Evolutionary conservation across 148 eudicot genomes (phyloP).

Genomic region (Polygonum maritimum): DNA sequence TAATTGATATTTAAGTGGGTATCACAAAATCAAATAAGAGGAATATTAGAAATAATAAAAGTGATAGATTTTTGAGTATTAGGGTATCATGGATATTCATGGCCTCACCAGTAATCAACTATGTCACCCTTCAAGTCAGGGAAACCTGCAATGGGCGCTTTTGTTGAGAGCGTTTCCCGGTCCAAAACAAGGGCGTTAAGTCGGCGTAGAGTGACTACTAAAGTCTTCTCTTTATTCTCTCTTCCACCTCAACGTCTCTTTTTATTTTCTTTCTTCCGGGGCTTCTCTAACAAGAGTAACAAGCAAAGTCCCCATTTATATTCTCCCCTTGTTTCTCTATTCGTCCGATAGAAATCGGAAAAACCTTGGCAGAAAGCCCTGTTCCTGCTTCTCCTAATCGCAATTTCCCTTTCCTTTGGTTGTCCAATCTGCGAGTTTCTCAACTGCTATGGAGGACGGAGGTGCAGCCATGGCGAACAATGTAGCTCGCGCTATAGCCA

Average conservation of each 20-base stretch:
- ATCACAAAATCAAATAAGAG: too few species aligned
- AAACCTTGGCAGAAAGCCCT: neutral
- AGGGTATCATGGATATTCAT: too few species aligned
- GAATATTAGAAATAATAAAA: too few species aligned
- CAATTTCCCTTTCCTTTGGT: neutral
- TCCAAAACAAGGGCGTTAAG: neutral
- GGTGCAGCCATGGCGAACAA: slow-evolving; percentile 32
- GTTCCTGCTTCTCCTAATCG: neutral
- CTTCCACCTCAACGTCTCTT: slow-evolving; percentile 1
- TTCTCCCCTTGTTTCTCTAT: neutral
- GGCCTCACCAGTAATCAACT: too few species aligned
- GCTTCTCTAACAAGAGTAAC: neutral
- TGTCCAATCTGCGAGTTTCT: neutral
- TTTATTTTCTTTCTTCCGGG: neutral
- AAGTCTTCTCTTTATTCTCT: neutral
- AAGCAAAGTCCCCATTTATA: neutral
- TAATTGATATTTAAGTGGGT: too few species aligned
- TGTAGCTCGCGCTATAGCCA: slow-evolving; percentile 71
- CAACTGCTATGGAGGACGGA: slow-evolving; percentile 36
- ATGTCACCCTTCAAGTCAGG: neutral
- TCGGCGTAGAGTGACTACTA: neutral
- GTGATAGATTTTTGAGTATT: too few species aligned
- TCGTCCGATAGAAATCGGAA: neutral
- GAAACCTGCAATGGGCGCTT: neutral
- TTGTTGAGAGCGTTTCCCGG: neutral